These are phyloP conservation scores for Citeromyces hawaiiensis DNA, from an alignment of 1,139 yeast genomes.

Conservation along the genomic window DNA sequence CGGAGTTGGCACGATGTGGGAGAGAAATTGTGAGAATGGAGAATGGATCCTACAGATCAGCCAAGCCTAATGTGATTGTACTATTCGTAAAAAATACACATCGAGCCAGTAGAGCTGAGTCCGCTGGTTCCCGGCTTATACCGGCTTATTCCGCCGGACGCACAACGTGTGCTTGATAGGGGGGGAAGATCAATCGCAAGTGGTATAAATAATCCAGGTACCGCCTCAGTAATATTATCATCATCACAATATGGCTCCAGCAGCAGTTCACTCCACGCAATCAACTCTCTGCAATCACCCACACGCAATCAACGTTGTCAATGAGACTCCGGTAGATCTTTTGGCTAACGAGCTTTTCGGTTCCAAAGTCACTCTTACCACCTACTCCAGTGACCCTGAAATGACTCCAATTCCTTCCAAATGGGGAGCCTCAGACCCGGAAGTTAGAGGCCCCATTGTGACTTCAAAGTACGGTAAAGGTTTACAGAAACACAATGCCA, in stretches of 20 bases:
- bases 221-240: neutral
- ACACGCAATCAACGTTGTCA: constrained; percentile 8
- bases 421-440: constrained; percentile 36
- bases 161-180: neutral
- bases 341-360: constrained; percentile 18
- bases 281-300: constrained; percentile 1
- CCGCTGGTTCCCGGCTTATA: neutral
- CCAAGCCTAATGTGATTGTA: too few relatives aligned
- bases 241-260: constrained; percentile 2
- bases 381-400: constrained; percentile 34
- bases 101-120: too few relatives aligned
- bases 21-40: too few relatives aligned
- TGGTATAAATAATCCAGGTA: neutral
- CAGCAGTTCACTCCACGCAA: constrained; percentile 3
- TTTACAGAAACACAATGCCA: constrained; percentile 28
- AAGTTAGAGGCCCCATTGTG: constrained; percentile 41
- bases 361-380: constrained; percentile 27
- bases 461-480: constrained; percentile 39
- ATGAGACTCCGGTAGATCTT: constrained; percentile 11
- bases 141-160: neutral
- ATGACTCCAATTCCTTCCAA: constrained; percentile 29
- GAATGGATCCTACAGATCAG: too few relatives aligned
- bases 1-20: neutral
- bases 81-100: too few relatives aligned
- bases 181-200: neutral